Evolutionary conservation across 805 yeast species (phyloP).

Genomic region (Metschnikowia lochheadii): DNA sequence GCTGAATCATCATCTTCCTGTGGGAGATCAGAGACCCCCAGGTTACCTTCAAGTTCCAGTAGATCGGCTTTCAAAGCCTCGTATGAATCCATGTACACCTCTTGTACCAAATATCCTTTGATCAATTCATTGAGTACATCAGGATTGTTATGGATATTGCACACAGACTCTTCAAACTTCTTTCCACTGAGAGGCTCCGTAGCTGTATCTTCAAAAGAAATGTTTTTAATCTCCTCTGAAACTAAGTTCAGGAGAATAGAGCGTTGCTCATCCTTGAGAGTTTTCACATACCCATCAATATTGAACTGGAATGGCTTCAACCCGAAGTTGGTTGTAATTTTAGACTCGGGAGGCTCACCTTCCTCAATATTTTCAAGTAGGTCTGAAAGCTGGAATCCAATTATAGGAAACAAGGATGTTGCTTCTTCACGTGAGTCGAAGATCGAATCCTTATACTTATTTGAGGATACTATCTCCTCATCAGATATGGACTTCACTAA

Average conservation of each 20-base stretch:
- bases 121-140: constrained; percentile 29
- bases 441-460: constrained; percentile 40
- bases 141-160: constrained; percentile 26
- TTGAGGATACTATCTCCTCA: constrained; percentile 12
- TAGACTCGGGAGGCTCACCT: constrained; percentile 14
- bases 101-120: constrained; percentile 36
- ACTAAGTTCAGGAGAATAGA: constrained; percentile 4
- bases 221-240: constrained; percentile 5
- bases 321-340: constrained; percentile 53
- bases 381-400: constrained; percentile 17
- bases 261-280: constrained; percentile 32
- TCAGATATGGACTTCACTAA: constrained; percentile 14
- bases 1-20: neutral
- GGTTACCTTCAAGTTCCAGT: constrained; percentile 19
- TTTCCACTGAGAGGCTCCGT: neutral
- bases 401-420: constrained; percentile 15
- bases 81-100: constrained; percentile 36
- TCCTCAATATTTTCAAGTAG: constrained; percentile 1
- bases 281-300: constrained; percentile 49
- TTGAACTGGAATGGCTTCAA: constrained; percentile 56
- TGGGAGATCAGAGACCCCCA: neutral
- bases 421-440: constrained; percentile 19
- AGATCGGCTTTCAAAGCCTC: constrained; percentile 33
- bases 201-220: neutral
- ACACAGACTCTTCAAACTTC: constrained; percentile 20